Base-by-base conservation (phyloP, 306 rosid species). In the Lathyrus tuberosus region DNA sequence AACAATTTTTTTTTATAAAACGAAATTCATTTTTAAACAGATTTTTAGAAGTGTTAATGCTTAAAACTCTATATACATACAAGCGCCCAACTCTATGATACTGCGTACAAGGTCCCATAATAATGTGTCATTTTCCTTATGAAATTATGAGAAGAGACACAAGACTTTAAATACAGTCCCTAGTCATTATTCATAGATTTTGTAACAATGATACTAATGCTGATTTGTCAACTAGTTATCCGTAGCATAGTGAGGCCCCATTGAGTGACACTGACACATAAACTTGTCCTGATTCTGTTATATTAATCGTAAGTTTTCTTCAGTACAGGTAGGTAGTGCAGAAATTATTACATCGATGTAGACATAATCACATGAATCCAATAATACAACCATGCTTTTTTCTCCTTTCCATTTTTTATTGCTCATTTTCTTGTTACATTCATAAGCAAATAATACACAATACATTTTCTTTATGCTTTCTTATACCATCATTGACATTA, bases 341-440 rank as follows among this genome's bases (percentile, higher is more conserved):
- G 69, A 70, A 73, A 81, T 57, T 64, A 75, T 60, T 72, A 54
- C 68, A 18, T 72, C 65, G 28, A 59, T 3, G 42, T 60, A 61
- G 80, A 67, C 78, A 64, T 13, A 26, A 44, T 78, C 84, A 79
- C 81, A 77, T 63, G 79, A 60, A 42, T 52, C 78, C 83, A 76
- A 56, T 58, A 40, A 16, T 70, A 74, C 62, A 40, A 40, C 46
- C 61, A 24, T 17, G 40, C 30, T 37, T 67, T 46, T 69, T 16
- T 44, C 61, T n/a, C n/a, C n/a, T n/a, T n/a, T n/a, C n/a, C n/a
- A 20, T 62, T 57, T 76, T 65, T 80, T 77, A 84, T 72, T 65
- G 16, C 48, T 49, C 68, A 69, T 53, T 76, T 66, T n/a, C 42
- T 62, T 62, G 42, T 62, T 41, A 64, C 54, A 67, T 59, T 72